Evolutionary conservation across 1,284 basidiomycete species (phyloP).

Genomic region (Austroboletus niveus): DNA sequence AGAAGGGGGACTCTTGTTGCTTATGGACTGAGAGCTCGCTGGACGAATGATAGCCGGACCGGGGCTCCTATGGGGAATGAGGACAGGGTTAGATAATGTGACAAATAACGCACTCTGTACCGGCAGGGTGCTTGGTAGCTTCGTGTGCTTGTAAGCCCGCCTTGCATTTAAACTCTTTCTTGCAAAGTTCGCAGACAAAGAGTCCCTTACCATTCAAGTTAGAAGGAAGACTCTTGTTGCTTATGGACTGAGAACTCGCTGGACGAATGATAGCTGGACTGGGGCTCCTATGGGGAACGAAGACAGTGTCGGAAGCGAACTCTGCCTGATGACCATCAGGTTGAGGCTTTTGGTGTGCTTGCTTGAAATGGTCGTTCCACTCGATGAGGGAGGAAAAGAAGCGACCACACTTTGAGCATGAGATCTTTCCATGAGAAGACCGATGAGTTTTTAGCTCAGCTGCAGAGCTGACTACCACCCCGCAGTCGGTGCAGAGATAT

Average conservation of each 20-base stretch:
- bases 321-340: constrained; percentile 6
- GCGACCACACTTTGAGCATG: constrained; percentile 28
- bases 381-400: constrained; percentile 24
- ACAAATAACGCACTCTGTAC: constrained; percentile 25
- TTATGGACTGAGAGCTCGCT: constrained; percentile 16
- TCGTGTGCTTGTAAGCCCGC: constrained; percentile 25
- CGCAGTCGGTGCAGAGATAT: constrained; percentile 24
- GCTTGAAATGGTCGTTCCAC: constrained; percentile 29
- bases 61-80: constrained; percentile 8
- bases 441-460: constrained; percentile 25
- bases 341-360: constrained; percentile 13
- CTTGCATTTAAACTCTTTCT: constrained; percentile 24
- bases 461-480: constrained; percentile 15
- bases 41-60: constrained; percentile 17
- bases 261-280: constrained; percentile 19
- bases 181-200: constrained; percentile 24
- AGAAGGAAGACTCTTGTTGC: constrained; percentile 5
- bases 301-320: not conserved
- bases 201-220: constrained; percentile 8
- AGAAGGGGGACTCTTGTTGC: constrained; percentile 5
- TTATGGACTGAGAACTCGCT: constrained; percentile 16
- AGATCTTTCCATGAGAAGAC: constrained; percentile 18
- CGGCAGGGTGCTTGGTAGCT: constrained; percentile 26
- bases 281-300: constrained; percentile 8
- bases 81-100: constrained; percentile 18